Evolutionary conservation across 345 rosid species (phyloP).

Genomic region (Linum lewisii): DNA sequence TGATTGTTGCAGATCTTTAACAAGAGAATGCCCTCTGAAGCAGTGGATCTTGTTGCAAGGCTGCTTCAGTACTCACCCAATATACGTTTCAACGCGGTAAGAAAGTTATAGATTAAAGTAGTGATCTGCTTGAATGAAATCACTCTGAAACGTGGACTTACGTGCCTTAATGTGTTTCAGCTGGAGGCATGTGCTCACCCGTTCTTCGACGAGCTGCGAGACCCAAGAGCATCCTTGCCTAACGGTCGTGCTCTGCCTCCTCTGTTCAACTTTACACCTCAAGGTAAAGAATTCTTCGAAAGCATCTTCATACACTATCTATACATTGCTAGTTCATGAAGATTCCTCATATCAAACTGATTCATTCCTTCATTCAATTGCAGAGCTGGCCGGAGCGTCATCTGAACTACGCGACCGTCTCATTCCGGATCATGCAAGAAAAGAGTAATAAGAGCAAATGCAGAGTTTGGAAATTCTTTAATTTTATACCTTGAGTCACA

Average conservation of each 20-base stretch:
- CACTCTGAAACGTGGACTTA: too few species aligned
- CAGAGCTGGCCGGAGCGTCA: constrained; percentile 87
- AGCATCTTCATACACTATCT: neutral
- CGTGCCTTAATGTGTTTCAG: constrained; percentile 36
- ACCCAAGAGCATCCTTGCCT: constrained; percentile 70
- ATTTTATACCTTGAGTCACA: too few species aligned
- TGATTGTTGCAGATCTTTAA: constrained; percentile 45
- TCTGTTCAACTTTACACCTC: constrained; percentile 79
- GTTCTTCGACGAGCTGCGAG: constrained; percentile 80
- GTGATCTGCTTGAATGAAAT: too few species aligned
- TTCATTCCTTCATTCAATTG: too few species aligned
- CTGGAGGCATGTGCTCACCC: constrained; percentile 98
- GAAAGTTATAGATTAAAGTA: constrained; percentile 10
- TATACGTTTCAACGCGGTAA: constrained; percentile 73
- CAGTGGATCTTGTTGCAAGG: constrained; percentile 79
- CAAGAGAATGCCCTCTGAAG: constrained; percentile 65
- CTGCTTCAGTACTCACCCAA: constrained; percentile 84
- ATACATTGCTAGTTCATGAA: neutral
- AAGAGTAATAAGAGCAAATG: constrained; percentile 1
- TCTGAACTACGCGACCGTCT: constrained; percentile 65
- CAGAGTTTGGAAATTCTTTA: too few species aligned
- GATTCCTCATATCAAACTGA: constrained; percentile 7
- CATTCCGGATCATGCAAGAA: constrained; percentile 44
- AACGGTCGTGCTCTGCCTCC: constrained; percentile 84
- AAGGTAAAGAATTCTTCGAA: constrained; percentile 42